phyloP scores from a whole-genome alignment of 805 yeast genomes.

The Yamadazyma laniorum region DNA sequence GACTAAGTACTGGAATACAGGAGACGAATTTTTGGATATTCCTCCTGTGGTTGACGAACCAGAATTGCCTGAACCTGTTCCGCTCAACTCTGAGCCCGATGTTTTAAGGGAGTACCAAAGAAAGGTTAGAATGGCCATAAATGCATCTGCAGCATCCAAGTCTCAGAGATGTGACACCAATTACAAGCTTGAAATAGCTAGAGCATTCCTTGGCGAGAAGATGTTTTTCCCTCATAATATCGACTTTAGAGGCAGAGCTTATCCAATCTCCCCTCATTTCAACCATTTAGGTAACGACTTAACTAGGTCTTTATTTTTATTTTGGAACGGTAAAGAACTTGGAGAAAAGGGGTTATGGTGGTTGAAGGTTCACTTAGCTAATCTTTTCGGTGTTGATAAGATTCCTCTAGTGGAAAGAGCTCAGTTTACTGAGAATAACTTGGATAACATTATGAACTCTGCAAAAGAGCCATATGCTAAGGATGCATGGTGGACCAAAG shows the following conservation, averaged over 20 bases:
- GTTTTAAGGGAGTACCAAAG: conserved; percentile 68
- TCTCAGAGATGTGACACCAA: conserved; percentile 93
- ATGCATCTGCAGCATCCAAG: conserved; percentile 63
- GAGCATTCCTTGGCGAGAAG: conserved; percentile 78
- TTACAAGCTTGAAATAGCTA: conserved; percentile 90
- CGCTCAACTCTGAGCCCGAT: conserved; percentile 70
- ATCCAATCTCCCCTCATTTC: conserved; percentile 77
- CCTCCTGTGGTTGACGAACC: conserved; percentile 50
- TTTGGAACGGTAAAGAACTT: conserved; percentile 73
- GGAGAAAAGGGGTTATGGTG: conserved; percentile 67
- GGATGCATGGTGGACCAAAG: conserved; percentile 64
- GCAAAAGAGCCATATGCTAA: conserved; percentile 62
- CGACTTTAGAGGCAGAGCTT: conserved; percentile 83
- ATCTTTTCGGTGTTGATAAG: conserved; percentile 73
- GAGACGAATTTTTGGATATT: conserved; percentile 71
- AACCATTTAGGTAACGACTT: conserved; percentile 80
- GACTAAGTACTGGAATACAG: conserved; percentile 83
- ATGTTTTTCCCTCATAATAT: conserved; percentile 78
- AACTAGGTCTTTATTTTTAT: conserved; percentile 66
- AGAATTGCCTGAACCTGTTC: conserved; percentile 47
- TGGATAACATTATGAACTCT: conserved; percentile 53
- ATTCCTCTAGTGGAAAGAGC: conserved; percentile 64
- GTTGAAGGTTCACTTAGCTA: conserved; percentile 75
- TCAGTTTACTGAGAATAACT: conserved; percentile 54
- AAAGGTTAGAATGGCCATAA: conserved; percentile 52